These are phyloP conservation scores for Acanthamoeba castellanii DNA, from an alignment of 208 protist species.

Conservation along the genomic window DNA sequence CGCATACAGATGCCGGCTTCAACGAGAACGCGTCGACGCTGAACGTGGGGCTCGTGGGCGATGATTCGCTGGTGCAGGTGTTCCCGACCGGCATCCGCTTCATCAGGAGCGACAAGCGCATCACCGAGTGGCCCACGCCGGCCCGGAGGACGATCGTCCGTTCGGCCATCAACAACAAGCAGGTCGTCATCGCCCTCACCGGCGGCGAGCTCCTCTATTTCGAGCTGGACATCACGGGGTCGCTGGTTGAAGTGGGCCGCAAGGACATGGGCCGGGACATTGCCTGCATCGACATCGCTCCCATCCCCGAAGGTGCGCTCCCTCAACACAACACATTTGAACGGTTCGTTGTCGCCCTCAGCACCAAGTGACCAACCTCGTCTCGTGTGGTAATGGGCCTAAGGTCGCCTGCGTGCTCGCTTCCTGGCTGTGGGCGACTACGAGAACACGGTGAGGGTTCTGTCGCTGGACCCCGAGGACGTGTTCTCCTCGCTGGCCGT, in stretches of 20 bases:
- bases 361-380: not conserved
- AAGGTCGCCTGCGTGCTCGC: not conserved
- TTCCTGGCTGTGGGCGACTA: slow-evolving; percentile 77
- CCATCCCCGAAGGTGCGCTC: slow-evolving; percentile 86
- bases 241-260: slow-evolving; percentile 89
- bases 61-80: slow-evolving; percentile 91
- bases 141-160: slow-evolving; percentile 80
- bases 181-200: slow-evolving; percentile 89
- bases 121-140: slow-evolving; percentile 91
- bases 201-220: slow-evolving; percentile 94
- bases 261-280: slow-evolving; percentile 88
- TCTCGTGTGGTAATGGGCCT: not conserved
- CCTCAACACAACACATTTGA: not conserved
- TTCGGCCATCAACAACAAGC: slow-evolving; percentile 87
- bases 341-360: not conserved
- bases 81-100: slow-evolving; percentile 89
- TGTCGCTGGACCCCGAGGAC: slow-evolving; percentile 90
- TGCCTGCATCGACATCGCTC: slow-evolving; percentile 86
- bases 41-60: slow-evolving; percentile 86
- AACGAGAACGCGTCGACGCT: slow-evolving; percentile 84
- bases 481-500: slow-evolving; percentile 61
- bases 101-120: slow-evolving; percentile 88
- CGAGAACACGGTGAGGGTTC: slow-evolving; percentile 88
- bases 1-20: slow-evolving; percentile 88
- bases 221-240: slow-evolving; percentile 90